Evolutionary conservation across 2,329 filamentous ascomycete species (phyloP).

Genomic region (Stagonosporopsis cucurbitacearum): DNA sequence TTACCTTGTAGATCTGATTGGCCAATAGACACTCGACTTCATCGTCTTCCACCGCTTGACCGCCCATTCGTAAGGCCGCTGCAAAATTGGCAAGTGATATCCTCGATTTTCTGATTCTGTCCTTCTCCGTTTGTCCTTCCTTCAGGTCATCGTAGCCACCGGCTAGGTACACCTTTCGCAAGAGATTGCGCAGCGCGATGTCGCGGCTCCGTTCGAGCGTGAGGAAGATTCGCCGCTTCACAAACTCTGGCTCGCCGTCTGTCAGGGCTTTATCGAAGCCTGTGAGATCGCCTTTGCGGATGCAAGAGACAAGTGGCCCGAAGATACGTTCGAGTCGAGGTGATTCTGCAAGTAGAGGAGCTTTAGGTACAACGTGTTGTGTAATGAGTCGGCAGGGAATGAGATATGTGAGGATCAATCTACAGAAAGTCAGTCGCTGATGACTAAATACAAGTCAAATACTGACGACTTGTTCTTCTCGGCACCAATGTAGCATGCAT

Average conservation of each 20-base stretch:
- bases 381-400: conserved; percentile 93
- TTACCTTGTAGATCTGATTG: conserved; percentile 98
- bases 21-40: conserved; percentile 95
- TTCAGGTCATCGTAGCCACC: conserved; percentile 80
- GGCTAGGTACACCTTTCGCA: conserved; percentile 87
- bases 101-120: conserved; percentile 72
- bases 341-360: conserved; percentile 73
- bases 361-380: conserved; percentile 79
- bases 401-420: conserved; percentile 90
- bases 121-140: conserved; percentile 66
- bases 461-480: conserved; percentile 80
- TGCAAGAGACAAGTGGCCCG: conserved; percentile 76
- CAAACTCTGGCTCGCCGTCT: conserved; percentile 87
- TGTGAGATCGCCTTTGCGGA: conserved; percentile 80
- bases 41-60: conserved; percentile 76
- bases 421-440: conserved; percentile 46
- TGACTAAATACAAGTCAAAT: background rate
- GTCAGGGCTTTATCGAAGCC: conserved; percentile 84
- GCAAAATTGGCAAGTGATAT: conserved; percentile 84
- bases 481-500: conserved; percentile 76
- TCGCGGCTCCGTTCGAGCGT: conserved; percentile 92
- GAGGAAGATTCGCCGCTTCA: conserved; percentile 90
- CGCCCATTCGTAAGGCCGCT: conserved; percentile 78
- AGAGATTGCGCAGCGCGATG: conserved; percentile 86
- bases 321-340: conserved; percentile 81